Evolutionary conservation across 2,329 filamentous ascomycete species (phyloP).

Genomic region (Akanthomyces dipterigenus): DNA sequence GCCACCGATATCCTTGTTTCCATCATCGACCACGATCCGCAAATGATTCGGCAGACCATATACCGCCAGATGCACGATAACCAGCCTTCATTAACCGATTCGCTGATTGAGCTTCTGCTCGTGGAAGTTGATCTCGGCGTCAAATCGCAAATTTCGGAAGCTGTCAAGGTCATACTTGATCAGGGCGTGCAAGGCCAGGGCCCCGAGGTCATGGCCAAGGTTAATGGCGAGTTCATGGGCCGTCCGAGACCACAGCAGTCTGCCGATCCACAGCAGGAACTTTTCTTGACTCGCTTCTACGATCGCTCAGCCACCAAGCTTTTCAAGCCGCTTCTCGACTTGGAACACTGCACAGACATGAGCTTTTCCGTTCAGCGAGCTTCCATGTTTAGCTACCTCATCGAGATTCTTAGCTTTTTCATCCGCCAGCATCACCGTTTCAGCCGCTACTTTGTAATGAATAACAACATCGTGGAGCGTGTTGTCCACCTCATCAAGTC

Average conservation of each 20-base stretch:
- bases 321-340: conserved; percentile 77
- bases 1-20: conserved; percentile 91
- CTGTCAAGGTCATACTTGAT: conserved; percentile 89
- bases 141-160: conserved; percentile 91
- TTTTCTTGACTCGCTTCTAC: conserved; percentile 84
- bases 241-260: conserved; percentile 50
- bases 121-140: conserved; percentile 90
- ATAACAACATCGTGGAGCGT: conserved; percentile 68
- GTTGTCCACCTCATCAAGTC: conserved; percentile 77
- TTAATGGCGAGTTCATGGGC: conserved; percentile 60
- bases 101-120: conserved; percentile 82
- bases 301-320: conserved; percentile 77
- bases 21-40: conserved; percentile 90
- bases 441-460: conserved; percentile 81
- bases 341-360: conserved; percentile 64
- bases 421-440: conserved; percentile 81
- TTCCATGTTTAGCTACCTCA: conserved; percentile 82
- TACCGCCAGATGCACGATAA: conserved; percentile 88
- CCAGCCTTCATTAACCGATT: conserved; percentile 79
- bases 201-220: conserved; percentile 53
- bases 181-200: conserved; percentile 43
- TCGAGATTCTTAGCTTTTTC: conserved; percentile 92
- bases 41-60: conserved; percentile 89
- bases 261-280: conserved; percentile 68
- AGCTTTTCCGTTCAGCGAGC: conserved; percentile 76